Evolutionary conservation across 257 asterid genomes (phyloP), one percentile per base, ranked within the genome.

Genomic region (Gynochthodes officinalis): DNA sequence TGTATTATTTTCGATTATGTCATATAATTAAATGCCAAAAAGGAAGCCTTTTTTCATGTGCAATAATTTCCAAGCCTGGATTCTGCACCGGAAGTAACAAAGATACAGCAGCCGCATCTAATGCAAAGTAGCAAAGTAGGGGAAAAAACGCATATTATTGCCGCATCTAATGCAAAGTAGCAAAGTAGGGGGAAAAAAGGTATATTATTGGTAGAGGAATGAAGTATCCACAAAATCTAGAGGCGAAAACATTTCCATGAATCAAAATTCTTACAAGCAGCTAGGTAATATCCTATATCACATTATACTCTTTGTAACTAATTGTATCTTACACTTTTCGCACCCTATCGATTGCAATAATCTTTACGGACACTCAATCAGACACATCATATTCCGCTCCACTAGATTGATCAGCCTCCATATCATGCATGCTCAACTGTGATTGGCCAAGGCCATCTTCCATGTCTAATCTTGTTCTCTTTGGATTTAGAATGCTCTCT

Each of bases 371-470:
- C 49, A 58, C 78, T 83, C 85, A 91, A n/a, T 91, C 97, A 16
- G 97, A 92, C 83, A 77, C 30, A 32, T 89, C 86, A 70, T 92
- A 91, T 67, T 89, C 97, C 2, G 74, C 91, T 28, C 88, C 96
- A 49, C 97, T 86, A 49, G 82, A 88, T 52, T 85, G 89, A 74
- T 86, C 93, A 4, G 64, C 81, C 75, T 89, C 96, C 37, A 78
- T 67, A 43, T 89, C 93, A 75, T 76, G 79, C 64, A 75, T 75
- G 21, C 70, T 73, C 74, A 78, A 77, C 54, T 67, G 86, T 71
- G 81, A 72, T 63, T 78, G 82, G 37, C 67, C 80, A 44, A 76
- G 73, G 52, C 81, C 85, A 63, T 81, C 86, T 60, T 77, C 93
- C 75, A 77, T 37, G 48, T 80, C 67, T 12, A 80, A 80, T 70